Evolutionary conservation across 495 filamentous ascomycete genomes (phyloP), one percentile per base, ranked within the genome.

Genomic region (Massariosphaeria phaeospora): DNA sequence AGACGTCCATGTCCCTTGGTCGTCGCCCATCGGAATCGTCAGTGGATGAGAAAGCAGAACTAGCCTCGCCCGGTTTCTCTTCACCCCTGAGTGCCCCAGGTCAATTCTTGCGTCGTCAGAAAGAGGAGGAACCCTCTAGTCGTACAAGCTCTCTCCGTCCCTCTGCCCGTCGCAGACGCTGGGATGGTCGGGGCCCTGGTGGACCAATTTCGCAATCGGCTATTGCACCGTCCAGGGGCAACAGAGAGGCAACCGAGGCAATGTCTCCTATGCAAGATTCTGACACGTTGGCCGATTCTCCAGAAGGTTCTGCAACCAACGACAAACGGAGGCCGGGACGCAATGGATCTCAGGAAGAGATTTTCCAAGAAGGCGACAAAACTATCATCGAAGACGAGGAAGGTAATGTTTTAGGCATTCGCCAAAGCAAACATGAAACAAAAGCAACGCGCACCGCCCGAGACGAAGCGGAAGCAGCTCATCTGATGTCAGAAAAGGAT

Each of bases 121-220:
- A 81, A 48, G 85, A 91, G 48, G 89, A 91, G 27, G 88, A 95
- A 1, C 76, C 68, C 27, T 66, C 68, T 0, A 84, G 79, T 45
- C 76, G 83, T 29, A 61, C 81, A 8, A 80, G 82, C 8, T 85
- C 82, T 52, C 59, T 81, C n/a, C 77, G 77, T 39, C 73, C 81
- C 27, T 73, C 79, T 9, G 73, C 82, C 13, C 76, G 84, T 51
- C 84, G 76, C 49, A 86, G 77, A 52, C 88, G 80, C 71, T 86
- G 82, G 77, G 82, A 84, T 52, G 85, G 83, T 1, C 82, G 79
- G 59, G 84, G 87, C 21, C 84, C 86, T 5, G 93, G 93, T 48
- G 93, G 93, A 0, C 93, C 90, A 4, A 87, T 98, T 53, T 86
- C 79, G 51, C 83, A 95, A 68, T 95, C 91, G 30, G 93, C 93